Evolutionary conservation across 164 flowering plant species (phyloP), one percentile per base, ranked within the genome.

Genomic region (Warburgia ugandensis): DNA sequence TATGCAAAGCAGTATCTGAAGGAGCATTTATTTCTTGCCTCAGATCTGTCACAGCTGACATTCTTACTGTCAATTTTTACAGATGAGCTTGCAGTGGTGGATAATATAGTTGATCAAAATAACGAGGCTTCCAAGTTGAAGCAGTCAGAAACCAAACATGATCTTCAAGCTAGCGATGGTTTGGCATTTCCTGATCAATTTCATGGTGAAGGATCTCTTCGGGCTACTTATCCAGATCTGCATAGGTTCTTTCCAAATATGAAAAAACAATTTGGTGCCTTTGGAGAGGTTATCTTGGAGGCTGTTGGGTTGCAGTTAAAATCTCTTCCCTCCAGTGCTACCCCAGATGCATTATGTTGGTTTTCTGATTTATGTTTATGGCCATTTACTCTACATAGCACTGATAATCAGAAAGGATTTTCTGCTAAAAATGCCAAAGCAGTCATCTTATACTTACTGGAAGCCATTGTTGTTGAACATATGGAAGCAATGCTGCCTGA

Each of bases 401-500:
- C 64, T 60, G 61, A 61, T 50, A 43, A 41, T 54, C 69, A 65
- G 50, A 89, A 85, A 72, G 97, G 97, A 45, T 79, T 70, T 64
- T 68, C 68, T 61, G 81, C 77, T 39, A 89, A 78, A 70, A 89
- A 89, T 74, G 87, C 92, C 42, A 89, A 76, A 67, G 89, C 84
- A 37, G 67, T 89, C 58, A 67, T 81, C 42, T 69, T 83, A 14
- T 83, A 73, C 62, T 49, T 75, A 43, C 80, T 89, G 39, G 95
- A 89, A 73, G 82, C 84, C 36, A 80, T 89, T 63, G 75, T 85
- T 36, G 40, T 56, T 52, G 92, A 80, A 73, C 92, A 89, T 67
- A 89, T 89, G 95, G 97, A 85, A 72, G 85, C 87, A 7, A 69
- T 89, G 75, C 74, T 83, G 29, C 89, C 94, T 30, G 97, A 89